These are phyloP conservation scores for Phlegmacium glaucopus DNA, from an alignment of 768 basidiomycete genomes.

Conservation along the genomic window DNA sequence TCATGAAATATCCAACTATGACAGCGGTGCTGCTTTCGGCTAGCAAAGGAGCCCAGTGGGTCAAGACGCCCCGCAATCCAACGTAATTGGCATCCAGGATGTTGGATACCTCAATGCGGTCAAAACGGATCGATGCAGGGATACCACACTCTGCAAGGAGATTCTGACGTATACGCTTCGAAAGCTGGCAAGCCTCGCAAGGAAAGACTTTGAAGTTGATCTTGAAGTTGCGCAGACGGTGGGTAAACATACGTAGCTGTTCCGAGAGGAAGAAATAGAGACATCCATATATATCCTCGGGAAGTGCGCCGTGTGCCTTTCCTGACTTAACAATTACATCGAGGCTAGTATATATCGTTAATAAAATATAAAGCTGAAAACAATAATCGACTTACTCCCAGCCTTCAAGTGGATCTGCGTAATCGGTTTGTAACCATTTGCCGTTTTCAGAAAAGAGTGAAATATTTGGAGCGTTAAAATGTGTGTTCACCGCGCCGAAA, in stretches of 20 bases:
- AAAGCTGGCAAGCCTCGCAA: slow-evolving; percentile 29
- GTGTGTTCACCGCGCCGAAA: slow-evolving; percentile 38
- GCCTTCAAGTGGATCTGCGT: slow-evolving; percentile 36
- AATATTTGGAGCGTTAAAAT: slow-evolving; percentile 37
- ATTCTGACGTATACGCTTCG: slow-evolving; percentile 20
- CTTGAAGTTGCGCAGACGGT: slow-evolving; percentile 28
- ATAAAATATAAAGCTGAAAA: neutral
- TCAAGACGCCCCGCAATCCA: slow-evolving; percentile 31
- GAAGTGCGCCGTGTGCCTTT: slow-evolving; percentile 30
- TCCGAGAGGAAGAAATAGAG: slow-evolving; percentile 44
- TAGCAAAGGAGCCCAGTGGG: slow-evolving; percentile 36
- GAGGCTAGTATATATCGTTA: slow-evolving; percentile 21
- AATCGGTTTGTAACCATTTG: slow-evolving; percentile 37
- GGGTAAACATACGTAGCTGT: slow-evolving; percentile 34
- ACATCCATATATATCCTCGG: slow-evolving; percentile 47
- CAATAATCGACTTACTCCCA: slow-evolving; percentile 33
- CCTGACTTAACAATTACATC: slow-evolving; percentile 30
- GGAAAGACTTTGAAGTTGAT: slow-evolving; percentile 30
- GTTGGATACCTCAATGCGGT: slow-evolving; percentile 49
- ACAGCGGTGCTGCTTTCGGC: slow-evolving; percentile 24
- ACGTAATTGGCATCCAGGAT: slow-evolving; percentile 41
- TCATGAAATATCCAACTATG: slow-evolving; percentile 45
- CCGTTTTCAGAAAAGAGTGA: slow-evolving; percentile 37
- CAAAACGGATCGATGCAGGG: slow-evolving; percentile 28
- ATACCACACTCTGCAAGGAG: slow-evolving; percentile 13